Evolutionary conservation across 139 green algal species (phyloP).

Genomic region (Chlorella sp.): DNA sequence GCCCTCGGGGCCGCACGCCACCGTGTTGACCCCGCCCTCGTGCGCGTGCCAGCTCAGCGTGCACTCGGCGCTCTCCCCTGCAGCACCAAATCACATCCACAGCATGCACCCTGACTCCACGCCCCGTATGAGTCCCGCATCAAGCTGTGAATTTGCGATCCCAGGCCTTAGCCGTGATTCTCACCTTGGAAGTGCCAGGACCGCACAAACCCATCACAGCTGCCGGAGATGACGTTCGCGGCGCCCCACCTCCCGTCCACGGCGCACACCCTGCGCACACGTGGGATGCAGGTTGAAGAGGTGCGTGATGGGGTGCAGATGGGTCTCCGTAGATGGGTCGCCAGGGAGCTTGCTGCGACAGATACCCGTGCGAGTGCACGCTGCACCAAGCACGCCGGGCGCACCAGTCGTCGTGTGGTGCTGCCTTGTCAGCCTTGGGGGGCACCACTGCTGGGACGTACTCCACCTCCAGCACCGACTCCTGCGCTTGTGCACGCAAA

Average conservation of each 20-base stretch:
- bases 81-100: no score
- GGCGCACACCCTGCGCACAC: conserved; percentile 47
- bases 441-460: conserved; percentile 87
- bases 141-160: no score
- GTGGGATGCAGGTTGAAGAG: neutral
- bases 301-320: no score
- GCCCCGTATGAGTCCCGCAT: no score
- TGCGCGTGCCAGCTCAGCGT: neutral
- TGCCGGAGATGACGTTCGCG: conserved; percentile 41
- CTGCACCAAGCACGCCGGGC: neutral
- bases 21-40: conserved; percentile 3
- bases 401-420: conserved; percentile 78
- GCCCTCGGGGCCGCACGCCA: conserved; percentile 13
- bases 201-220: conserved; percentile 48
- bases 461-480: conserved; percentile 79
- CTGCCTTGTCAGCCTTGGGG: conserved; percentile 50
- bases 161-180: no score
- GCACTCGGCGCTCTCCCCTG: neutral
- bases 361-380: no score
- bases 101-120: no score
- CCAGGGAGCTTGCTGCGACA: no score
- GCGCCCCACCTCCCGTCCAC: conserved; percentile 25
- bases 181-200: conserved; percentile 30
- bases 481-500: no score
- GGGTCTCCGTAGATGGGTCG: no score